Evolutionary conservation across 768 basidiomycete species (phyloP), one percentile per base, ranked within the genome.

Genomic region (Bullera alba): DNA sequence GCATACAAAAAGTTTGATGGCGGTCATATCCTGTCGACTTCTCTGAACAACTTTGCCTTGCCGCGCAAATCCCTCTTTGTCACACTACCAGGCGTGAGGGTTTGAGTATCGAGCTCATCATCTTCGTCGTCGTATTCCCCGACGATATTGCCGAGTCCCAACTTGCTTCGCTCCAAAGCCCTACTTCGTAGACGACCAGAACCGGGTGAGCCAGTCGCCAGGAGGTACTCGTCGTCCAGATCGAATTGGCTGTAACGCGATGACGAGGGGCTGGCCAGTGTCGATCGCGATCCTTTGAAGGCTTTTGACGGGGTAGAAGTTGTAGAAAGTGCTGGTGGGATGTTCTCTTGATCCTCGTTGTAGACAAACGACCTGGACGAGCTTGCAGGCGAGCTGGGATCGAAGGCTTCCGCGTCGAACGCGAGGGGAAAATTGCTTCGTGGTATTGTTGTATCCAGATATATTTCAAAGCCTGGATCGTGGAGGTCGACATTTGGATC

Each of bases 331-430:
- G 47, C 8, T 17, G 56, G 56, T 12, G 56, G 52, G 23, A 63
- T 60, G 54, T 62, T 65, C 38, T 65, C 63, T 46, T 58, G 60
- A 45, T 65, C 46, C 8, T 65, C 57, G 21, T 49, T 22, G 29
- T 39, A 23, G 7, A 46, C 15, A 5, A 45, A 19, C 4, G 43
- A 28, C 14, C 38, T 26, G 27, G 50, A 46, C 4, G 42, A 30
- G 29, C 54, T 42, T 16, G 54, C 22, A 10, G 58, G 49, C 16
- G 39, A 37, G 4, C 50, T 44, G 19, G 49, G 49, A 19, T 37
- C 14, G 46, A 51, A 48, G 1, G 54, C 43, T 27, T 35, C 36
- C 12, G 48, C 42, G 23, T 48, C 42, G 19, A 35, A 17, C 14
- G 49, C 48, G 16, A 50, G 35, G 10, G 25, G 17, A 23, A 27